These are phyloP conservation scores for Hyaloraphidium curvatum DNA, from an alignment of 192 early-diverging fungal genomes.

Conservation along the genomic window DNA sequence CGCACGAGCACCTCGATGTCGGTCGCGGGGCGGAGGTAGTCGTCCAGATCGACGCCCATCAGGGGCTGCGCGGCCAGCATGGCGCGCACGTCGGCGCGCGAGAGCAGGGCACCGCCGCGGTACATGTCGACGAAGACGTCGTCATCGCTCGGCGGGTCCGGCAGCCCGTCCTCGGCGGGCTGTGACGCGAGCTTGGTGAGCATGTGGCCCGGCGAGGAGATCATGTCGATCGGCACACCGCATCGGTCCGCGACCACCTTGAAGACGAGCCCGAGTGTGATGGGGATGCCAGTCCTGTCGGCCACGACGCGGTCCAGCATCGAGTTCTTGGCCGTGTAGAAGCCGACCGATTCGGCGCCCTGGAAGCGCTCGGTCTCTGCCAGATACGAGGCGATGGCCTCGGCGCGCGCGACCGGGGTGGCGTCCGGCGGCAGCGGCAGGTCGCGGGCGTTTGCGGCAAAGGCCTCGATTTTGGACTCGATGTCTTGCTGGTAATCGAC, in stretches of 20 bases:
- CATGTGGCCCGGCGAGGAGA: not conserved
- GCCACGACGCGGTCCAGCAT: not conserved
- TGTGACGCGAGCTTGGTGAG: too few species aligned
- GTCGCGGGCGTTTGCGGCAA: too few species aligned
- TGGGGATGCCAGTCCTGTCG: not conserved
- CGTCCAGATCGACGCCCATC: too few species aligned
- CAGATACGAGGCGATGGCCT: too few species aligned
- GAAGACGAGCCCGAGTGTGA: not conserved
- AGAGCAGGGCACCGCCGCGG: not conserved
- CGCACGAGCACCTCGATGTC: not conserved
- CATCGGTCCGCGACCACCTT: not conserved
- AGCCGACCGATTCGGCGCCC: too few species aligned
- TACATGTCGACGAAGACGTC: not conserved
- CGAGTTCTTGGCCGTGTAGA: not conserved
- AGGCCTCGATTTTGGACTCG: too few species aligned
- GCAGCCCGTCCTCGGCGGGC: too few species aligned
- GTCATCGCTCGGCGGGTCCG: not conserved
- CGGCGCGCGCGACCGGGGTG: too few species aligned
- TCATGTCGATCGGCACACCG: not conserved
- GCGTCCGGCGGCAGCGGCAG: too few species aligned
- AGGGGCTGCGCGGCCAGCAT: not conserved
- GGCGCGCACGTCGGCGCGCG: not conserved
- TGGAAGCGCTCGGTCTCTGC: too few species aligned
- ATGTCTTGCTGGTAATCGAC: too few species aligned
- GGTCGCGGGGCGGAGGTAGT: not conserved